Percentiles rank a stretch among this genome's conserved stretches.
Evolutionary conservation across 768 basidiomycete genomes (phyloP).

Genomic region (Psilocybe cubensis): DNA sequence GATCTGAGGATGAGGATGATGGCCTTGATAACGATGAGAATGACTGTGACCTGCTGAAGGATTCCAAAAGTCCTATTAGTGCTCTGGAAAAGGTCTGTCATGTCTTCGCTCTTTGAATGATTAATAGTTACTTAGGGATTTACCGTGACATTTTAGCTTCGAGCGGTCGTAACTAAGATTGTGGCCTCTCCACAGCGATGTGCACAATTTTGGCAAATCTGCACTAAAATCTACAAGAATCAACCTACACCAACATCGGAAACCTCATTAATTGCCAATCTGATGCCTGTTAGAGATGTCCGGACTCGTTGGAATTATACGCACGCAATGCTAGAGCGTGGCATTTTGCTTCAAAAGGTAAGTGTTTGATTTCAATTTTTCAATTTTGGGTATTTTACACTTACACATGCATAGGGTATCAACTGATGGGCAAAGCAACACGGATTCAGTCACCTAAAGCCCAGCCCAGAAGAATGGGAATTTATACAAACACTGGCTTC

Average conservation of each 20-base stretch:
- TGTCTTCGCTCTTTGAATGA: background rate
- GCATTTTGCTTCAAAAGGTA: slow-evolving; percentile 26
- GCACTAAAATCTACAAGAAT: slow-evolving; percentile 14
- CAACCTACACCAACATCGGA: background rate
- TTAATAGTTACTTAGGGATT: background rate
- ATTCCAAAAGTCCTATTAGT: slow-evolving; percentile 8
- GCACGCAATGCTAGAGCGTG: slow-evolving; percentile 35
- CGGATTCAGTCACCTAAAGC: slow-evolving; percentile 14
- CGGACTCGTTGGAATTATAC: slow-evolving; percentile 38
- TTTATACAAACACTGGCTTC: slow-evolving; percentile 18
- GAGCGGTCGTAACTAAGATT: slow-evolving; percentile 33
- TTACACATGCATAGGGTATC: slow-evolving; percentile 29
- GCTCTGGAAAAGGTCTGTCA: slow-evolving; percentile 19
- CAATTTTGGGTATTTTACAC: background rate
- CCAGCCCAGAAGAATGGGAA: slow-evolving; percentile 24
- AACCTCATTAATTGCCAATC: slow-evolving; percentile 1
- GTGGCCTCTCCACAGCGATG: slow-evolving; percentile 33
- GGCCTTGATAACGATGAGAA: slow-evolving; percentile 14
- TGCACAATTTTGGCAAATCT: slow-evolving; percentile 20
- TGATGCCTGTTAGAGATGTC: slow-evolving; percentile 36
- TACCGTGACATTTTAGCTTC: slow-evolving; percentile 24
- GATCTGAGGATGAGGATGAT: background rate
- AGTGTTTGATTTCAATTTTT: background rate
- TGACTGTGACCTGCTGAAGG: background rate
- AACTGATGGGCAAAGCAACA: slow-evolving; percentile 31